Evolutionary conservation across 805 yeast species (phyloP), one percentile per base, ranked within the genome.

Genomic region (Metahyphopichia silvanorum): DNA sequence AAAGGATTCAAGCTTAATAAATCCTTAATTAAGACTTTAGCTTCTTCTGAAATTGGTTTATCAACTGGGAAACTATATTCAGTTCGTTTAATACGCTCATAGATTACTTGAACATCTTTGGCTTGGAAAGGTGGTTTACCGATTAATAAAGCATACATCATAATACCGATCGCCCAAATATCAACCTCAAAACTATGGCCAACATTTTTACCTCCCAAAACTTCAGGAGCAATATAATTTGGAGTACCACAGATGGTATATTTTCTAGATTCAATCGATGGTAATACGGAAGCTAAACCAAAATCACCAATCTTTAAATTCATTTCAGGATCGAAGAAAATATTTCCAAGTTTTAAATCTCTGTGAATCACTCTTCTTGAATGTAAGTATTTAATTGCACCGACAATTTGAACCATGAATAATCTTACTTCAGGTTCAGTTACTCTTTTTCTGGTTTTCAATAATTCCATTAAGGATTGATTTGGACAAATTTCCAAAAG

Each of bases 121-220:
- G 95, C 86, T 64, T 93, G 99, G 66, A 93, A 93, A 1, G 99
- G 99, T 10, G 99, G 98, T 57, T 87, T 88, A 22, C 98, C 98
- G 38, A 84, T 71, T 31, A 93, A 69, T 61, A 93, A 73, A 6
- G 98, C 97, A 54, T 82, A 93, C 69, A 93, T 73, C 87, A 93
- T 93, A 38, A 93, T 86, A 39, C 99, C 99, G 44, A 88, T 79
- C 7, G 98, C 94, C 99, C 99, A 93, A 39, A 88, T 77, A 58
- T 93, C 99, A 25, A 88, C 97, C 58, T 88, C 96, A 53, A 79
- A 89, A 32, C 94, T 80, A 58, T 93, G 98, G 6, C 98, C 98
- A 9, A 78, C 73, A 33, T 70, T 76, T 49, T 87, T 87, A 18
- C 95, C 95, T 25, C 88, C 85, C 43, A 93, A 71, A 15, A 93